Evolutionary conservation across 345 rosid species (phyloP).

Genomic region (Eucalyptus tenuipes): DNA sequence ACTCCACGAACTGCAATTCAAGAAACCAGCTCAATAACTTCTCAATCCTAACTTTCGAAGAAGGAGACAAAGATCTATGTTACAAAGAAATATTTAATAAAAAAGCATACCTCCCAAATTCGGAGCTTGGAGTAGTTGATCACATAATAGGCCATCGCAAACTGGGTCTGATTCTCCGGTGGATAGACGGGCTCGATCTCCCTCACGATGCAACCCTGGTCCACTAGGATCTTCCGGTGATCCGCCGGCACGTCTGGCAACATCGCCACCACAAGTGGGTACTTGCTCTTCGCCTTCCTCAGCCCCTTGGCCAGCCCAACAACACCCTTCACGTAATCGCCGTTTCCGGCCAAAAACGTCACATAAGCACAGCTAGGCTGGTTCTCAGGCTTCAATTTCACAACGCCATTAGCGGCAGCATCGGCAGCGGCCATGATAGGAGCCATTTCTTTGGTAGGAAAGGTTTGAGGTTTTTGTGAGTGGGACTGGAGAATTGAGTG

Average conservation of each 20-base stretch:
- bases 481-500: not conserved
- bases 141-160: conserved; percentile 4
- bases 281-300: conserved; percentile 15
- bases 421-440: not conserved
- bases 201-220: conserved; percentile 16
- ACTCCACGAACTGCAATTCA: conserved; percentile 15
- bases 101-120: conserved; percentile 22
- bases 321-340: conserved; percentile 26
- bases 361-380: conserved; percentile 13
- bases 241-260: conserved; percentile 28
- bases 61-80: not conserved
- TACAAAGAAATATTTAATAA: not conserved
- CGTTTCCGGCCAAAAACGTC: conserved; percentile 9
- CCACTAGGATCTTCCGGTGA: conserved; percentile 13
- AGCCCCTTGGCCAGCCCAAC: conserved; percentile 32
- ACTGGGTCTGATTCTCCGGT: conserved; percentile 2
- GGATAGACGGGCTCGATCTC: conserved; percentile 26
- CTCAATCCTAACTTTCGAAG: not conserved
- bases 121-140: conserved; percentile 34
- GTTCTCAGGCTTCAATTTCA: not conserved
- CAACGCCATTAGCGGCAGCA: not conserved
- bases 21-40: not conserved
- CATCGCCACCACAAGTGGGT: conserved; percentile 23
- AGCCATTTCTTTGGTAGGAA: not conserved
- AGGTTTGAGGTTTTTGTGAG: not conserved